phyloP scores from a whole-genome alignment of 1,284 basidiomycete genomes.

The Puccinia coronata region DNA sequence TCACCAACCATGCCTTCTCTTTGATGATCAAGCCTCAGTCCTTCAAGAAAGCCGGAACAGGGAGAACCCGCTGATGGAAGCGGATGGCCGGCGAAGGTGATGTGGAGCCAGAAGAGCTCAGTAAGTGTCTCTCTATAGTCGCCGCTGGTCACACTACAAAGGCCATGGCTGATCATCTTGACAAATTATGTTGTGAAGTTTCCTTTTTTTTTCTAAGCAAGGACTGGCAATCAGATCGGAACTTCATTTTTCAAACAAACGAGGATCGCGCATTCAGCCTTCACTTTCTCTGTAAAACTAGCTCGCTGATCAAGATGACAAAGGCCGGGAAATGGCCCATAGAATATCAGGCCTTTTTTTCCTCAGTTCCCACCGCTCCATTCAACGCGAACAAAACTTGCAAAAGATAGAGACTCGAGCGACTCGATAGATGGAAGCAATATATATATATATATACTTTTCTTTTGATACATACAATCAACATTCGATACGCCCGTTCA shows the following conservation, averaged over 20 bases:
- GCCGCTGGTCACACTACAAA: background rate
- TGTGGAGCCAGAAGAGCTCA: background rate
- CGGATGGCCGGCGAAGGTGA: background rate
- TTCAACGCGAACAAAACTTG: background rate
- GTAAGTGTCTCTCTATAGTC: background rate
- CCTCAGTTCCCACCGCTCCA: background rate
- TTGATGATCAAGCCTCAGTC: constrained; percentile 18
- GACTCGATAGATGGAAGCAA: background rate
- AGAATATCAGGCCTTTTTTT: no score
- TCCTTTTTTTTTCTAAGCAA: background rate
- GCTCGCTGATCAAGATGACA: background rate
- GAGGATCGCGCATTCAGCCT: background rate
- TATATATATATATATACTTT: background rate
- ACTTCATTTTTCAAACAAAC: background rate
- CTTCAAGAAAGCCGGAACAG: background rate
- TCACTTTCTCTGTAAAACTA: background rate
- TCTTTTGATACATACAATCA: background rate
- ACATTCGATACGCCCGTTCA: background rate
- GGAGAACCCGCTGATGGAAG: background rate
- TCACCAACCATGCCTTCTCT: constrained; percentile 2
- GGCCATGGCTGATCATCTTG: background rate
- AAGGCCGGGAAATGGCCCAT: background rate
- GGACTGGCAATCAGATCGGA: background rate
- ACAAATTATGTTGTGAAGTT: background rate
- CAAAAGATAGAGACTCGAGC: background rate